Evolutionary conservation across 1,284 basidiomycete genomes (phyloP).

Genomic region (Coriolopsis trogii): DNA sequence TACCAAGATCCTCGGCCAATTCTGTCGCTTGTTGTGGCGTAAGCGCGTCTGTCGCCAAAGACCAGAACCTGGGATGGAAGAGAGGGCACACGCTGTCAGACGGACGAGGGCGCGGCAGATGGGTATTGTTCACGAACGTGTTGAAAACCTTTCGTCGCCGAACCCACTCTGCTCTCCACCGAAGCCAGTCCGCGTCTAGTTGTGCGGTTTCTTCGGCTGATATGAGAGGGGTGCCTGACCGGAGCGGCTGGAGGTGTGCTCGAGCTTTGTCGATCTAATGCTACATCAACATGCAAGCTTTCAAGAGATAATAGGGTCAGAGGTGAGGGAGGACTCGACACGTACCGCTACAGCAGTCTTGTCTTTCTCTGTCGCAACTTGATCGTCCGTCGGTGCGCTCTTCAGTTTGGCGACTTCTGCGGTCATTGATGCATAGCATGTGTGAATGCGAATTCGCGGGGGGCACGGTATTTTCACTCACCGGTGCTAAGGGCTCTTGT

Average conservation of each 20-base stretch:
- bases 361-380: slow-evolving; percentile 55
- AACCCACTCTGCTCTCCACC: slow-evolving; percentile 76
- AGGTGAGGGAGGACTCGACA: background rate
- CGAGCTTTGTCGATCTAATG: slow-evolving; percentile 46
- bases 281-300: background rate
- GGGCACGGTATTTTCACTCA: slow-evolving; percentile 32
- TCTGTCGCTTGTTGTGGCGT: slow-evolving; percentile 61
- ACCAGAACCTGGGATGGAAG: slow-evolving; percentile 85
- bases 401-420: slow-evolving; percentile 69
- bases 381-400: slow-evolving; percentile 66
- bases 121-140: slow-evolving; percentile 42
- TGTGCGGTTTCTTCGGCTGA: slow-evolving; percentile 65
- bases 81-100: slow-evolving; percentile 11
- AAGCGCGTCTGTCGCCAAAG: slow-evolving; percentile 66
- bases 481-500: slow-evolving; percentile 55
- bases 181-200: slow-evolving; percentile 67
- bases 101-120: background rate
- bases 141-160: slow-evolving; percentile 68
- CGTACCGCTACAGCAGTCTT: slow-evolving; percentile 48
- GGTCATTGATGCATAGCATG: too few species aligned
- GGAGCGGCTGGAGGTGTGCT: slow-evolving; percentile 63
- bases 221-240: slow-evolving; percentile 64
- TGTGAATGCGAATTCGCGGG: too few species aligned
- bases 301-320: background rate
- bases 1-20: slow-evolving; percentile 73